A percentile compares a stretch with the other conserved stretches of the same genome.
These are phyloP conservation scores for Macrophomina pseudophaseolina DNA, from an alignment of 2,329 filamentous ascomycete species.

Conservation along the genomic window DNA sequence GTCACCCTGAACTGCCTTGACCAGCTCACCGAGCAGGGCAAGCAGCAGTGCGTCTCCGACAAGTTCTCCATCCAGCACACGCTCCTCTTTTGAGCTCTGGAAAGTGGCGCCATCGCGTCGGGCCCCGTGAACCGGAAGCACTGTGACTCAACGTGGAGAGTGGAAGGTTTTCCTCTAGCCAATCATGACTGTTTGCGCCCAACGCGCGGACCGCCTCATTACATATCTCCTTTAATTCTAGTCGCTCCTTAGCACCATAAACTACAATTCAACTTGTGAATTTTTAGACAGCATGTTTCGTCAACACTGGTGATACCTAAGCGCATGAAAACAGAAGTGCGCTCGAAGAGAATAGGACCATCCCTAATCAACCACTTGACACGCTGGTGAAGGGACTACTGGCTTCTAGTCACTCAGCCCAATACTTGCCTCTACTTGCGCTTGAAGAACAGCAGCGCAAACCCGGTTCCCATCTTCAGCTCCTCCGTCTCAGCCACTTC, in stretches of 20 bases:
- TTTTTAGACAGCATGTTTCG: too few species aligned
- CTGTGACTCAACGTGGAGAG: not conserved
- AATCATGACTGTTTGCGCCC: too few species aligned
- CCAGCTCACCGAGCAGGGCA: not conserved
- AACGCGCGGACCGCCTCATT: too few species aligned
- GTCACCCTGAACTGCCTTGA: not conserved
- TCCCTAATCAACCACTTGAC: too few species aligned
- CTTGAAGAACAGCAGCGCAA: slow-evolving; percentile 16
- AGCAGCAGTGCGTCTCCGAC: not conserved
- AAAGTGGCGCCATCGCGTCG: too few species aligned
- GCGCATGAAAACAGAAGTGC: not conserved
- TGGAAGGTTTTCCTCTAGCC: not conserved
- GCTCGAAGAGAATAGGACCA: too few species aligned
- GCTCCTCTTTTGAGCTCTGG: not conserved
- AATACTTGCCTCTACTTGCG: not conserved
- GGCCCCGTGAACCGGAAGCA: too few species aligned
- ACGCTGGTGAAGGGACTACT: too few species aligned
- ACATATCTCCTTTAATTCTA: not conserved
- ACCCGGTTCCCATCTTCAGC: not conserved
- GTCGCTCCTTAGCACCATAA: not conserved
- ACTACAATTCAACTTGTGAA: too few species aligned
- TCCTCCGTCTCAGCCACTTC: not conserved
- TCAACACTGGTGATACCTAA: not conserved
- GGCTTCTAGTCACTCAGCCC: not conserved
- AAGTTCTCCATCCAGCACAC: not conserved